Conservation (phyloP, 495 filamentous ascomycete genomes). For the Trichocladium antarcticum region DNA sequence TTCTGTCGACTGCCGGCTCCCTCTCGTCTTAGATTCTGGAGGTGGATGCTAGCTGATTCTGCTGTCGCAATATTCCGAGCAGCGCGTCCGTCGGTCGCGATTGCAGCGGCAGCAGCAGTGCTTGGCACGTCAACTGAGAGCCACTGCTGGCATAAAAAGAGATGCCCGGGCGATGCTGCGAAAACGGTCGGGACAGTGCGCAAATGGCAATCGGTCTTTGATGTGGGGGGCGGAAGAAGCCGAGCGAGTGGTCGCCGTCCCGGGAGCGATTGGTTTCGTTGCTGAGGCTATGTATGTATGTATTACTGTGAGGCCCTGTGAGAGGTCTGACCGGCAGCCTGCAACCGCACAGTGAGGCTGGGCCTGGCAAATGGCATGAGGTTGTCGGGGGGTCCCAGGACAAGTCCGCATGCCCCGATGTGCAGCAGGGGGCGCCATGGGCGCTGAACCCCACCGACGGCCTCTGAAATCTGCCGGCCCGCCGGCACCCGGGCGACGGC, state of each 20-base stretch:
- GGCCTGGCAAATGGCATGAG: conserved; percentile 3
- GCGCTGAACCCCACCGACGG: too few species aligned
- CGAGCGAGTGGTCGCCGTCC: background rate
- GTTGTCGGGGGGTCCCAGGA: background rate
- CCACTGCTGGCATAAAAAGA: background rate
- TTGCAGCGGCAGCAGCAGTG: background rate
- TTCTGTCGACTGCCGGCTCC: too few species aligned
- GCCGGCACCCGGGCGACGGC: background rate
- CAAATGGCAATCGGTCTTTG: background rate
- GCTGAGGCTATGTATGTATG: too few species aligned
- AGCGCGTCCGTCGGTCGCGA: too few species aligned
- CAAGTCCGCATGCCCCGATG: background rate
- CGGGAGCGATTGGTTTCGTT: background rate
- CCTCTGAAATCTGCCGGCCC: background rate
- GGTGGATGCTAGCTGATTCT: too few species aligned
- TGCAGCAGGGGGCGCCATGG: background rate
- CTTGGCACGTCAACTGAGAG: background rate
- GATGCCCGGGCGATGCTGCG: background rate
- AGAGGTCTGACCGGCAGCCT: conserved; percentile 3
- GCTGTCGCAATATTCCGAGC: background rate
- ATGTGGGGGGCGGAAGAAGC: background rate
- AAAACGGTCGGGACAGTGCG: background rate
- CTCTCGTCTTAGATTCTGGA: background rate
- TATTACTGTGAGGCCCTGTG: background rate
- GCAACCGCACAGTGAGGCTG: background rate